phyloP scores from a whole-genome alignment of 305 asterid species.

The Solanum hybrid region DNA sequence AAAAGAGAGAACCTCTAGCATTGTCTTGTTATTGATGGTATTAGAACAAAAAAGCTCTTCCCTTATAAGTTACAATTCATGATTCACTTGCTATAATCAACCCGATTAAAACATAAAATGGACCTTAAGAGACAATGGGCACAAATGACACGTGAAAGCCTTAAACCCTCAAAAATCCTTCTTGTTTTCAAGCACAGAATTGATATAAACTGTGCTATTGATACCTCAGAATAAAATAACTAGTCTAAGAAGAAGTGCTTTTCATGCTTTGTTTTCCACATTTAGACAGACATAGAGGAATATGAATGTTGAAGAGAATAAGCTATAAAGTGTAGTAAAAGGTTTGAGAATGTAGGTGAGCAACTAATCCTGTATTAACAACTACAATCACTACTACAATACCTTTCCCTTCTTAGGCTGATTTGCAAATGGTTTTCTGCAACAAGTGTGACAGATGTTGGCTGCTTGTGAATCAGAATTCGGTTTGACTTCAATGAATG shows the following conservation, averaged over 20 bases:
- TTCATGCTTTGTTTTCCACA: not conserved
- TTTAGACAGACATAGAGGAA: not conserved
- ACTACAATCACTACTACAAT: not conserved
- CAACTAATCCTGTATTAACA: not conserved
- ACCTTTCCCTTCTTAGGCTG: not conserved
- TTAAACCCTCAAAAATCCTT: not conserved
- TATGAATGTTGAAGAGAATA: not conserved
- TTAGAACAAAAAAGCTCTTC: not conserved
- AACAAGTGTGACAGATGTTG: conserved; percentile 50
- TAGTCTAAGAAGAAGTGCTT: not conserved
- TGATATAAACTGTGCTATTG: not conserved
- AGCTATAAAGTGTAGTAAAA: not conserved
- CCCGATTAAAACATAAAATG: not conserved
- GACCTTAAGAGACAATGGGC: not conserved
- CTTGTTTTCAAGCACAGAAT: not conserved
- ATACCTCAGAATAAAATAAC: not conserved
- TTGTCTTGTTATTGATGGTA: not conserved
- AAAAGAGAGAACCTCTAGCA: not conserved
- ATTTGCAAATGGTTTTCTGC: conserved; percentile 28
- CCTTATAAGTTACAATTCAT: not conserved
- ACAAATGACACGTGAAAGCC: not conserved
- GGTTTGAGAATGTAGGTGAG: not conserved
- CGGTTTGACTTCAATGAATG: not conserved
- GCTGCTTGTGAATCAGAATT: conserved; percentile 45
- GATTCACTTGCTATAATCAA: not conserved